Evolutionary conservation across 345 rosid genomes (phyloP).

Genomic region (Iberis pinnata): DNA sequence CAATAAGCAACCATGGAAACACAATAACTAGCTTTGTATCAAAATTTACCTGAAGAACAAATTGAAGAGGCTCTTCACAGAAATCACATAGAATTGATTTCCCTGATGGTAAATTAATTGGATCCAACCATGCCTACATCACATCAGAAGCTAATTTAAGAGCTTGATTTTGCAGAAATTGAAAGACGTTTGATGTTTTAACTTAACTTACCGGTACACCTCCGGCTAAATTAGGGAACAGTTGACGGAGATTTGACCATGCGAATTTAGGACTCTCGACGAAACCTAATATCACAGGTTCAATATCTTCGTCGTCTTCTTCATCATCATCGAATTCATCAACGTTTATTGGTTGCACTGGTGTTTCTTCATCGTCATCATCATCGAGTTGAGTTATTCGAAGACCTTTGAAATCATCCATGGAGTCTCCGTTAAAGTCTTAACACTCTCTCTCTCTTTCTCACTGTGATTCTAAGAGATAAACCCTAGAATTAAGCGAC

Average conservation of each 20-base stretch:
- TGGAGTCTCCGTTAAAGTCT: constrained; percentile 38
- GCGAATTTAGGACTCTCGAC: constrained; percentile 47
- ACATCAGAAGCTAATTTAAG: no score
- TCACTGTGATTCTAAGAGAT: no score
- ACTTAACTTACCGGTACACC: constrained; percentile 77
- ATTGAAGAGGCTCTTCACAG: constrained; percentile 78
- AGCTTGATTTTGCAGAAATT: no score
- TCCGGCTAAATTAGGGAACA: constrained; percentile 86
- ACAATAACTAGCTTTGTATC: constrained; percentile 5
- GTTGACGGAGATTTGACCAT: constrained; percentile 66
- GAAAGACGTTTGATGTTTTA: no score
- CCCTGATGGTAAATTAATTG: constrained; percentile 69
- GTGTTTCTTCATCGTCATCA: constrained; percentile 33
- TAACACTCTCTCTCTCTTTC: no score
- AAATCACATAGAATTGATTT: constrained; percentile 54
- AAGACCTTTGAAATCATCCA: constrained; percentile 51
- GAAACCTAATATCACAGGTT: constrained; percentile 61
- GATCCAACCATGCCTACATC: constrained; percentile 84
- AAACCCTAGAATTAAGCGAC: constrained; percentile 5
- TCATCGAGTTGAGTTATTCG: constrained; percentile 50
- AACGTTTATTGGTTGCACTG: constrained; percentile 10
- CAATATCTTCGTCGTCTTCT: constrained; percentile 52
- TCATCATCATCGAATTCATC: constrained; percentile 48
- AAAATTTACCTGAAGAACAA: constrained; percentile 69
- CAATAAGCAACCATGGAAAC: no score